Percentiles rank a stretch among this genome's conserved stretches.
These are phyloP conservation scores for Phytopythium delawarense DNA, from an alignment of 352 stramenopile genomes.

Conservation along the genomic window DNA sequence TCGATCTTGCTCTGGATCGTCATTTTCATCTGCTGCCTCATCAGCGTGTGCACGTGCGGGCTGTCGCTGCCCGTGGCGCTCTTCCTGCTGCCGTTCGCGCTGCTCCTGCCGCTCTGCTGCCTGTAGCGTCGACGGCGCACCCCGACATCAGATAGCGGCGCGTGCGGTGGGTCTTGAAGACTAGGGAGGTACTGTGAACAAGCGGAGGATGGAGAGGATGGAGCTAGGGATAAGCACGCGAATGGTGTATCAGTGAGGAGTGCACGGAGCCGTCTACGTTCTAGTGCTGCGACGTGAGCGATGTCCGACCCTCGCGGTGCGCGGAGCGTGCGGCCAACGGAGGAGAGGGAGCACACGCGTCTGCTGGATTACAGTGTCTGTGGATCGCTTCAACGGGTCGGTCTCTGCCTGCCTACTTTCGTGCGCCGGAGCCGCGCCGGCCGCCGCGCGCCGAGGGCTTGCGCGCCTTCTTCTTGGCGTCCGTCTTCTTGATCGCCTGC, in stretches of 20 bases:
- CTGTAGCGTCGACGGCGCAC: conserved; percentile 22
- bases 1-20: conserved; percentile 76
- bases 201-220: background rate
- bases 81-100: conserved; percentile 48
- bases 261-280: background rate
- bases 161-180: no score
- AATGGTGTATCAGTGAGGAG: background rate
- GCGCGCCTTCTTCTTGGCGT: conserved; percentile 43
- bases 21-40: conserved; percentile 66
- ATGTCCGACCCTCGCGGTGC: no score
- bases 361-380: background rate
- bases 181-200: no score
- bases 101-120: conserved; percentile 68
- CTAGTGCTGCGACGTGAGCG: background rate
- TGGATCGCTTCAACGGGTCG: background rate
- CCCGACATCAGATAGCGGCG: background rate
- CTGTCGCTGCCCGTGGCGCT: conserved; percentile 57
- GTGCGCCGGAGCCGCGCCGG: conserved; percentile 17
- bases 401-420: conserved; percentile 28
- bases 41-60: conserved; percentile 73
- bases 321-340: background rate
- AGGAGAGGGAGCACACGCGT: background rate
- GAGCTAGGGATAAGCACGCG: background rate
- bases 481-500: conserved; percentile 77
- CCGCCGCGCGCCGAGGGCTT: conserved; percentile 20